Evolutionary conservation across 305 asterid genomes (phyloP), one percentile per base, ranked within the genome.

Genomic region (Fraxinus greggii): DNA sequence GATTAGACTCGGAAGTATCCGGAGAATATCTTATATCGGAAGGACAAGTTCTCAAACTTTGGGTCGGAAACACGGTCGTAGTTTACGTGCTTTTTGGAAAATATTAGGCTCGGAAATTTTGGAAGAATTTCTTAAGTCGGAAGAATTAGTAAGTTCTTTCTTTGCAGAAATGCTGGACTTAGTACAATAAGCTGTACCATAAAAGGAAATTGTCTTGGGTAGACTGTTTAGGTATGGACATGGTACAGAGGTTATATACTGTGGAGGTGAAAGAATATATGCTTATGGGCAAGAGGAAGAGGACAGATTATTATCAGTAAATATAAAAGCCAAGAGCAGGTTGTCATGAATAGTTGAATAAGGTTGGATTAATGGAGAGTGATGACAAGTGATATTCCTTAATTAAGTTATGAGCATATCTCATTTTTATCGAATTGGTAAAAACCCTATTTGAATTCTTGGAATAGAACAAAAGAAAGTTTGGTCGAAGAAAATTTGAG

Each of bases 241-340:
- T 73, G 29, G 61, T 72, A 33, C 21, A 4, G 40, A 76, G 65
- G 59, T 69, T 79, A 15, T 81, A 79, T 67, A 63, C 38, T 67
- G 9, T 3, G 70, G 59, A 38, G 42, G 61, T 42, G 61, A 72
- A 40, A 33, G 51, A 75, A 63, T 86, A 78, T 40, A 56, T n/a
- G 19, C 38, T 33, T 65, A 3, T 26, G 82, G 40, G 63, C 48
- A 74, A 48, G 45, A 56, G 72, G 70, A 63, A 7, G 69, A 48
- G 3, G 21, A 70, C 76, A 31, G 77, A 76, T 56, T 67, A 77
- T 76, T 70, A 10, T 67, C 74, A 80, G 69, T 77, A 45, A 79
- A 29, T 35, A 77, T 38, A 82, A 80, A 78, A 74, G 78, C 84
- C 89, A 87, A 84, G 87, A 84, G 87, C 76, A 79, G 86, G 86